phyloP scores from a whole-genome alignment of 73 alveolate species.

The Uronychia setigera region DNA sequence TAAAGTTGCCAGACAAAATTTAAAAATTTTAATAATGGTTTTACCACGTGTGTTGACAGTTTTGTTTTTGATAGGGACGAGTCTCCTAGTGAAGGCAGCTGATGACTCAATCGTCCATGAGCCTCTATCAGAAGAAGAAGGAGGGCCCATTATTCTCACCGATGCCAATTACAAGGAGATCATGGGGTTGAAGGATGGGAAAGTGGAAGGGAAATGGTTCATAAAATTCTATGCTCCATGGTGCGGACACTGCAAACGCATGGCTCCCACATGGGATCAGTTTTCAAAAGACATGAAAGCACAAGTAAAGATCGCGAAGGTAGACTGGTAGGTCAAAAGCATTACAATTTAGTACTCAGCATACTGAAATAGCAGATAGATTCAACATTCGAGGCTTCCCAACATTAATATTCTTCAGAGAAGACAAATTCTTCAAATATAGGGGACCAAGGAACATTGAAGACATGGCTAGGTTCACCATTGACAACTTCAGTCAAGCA shows the following conservation, averaged over 20 bases:
- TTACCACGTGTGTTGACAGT: too few relatives aligned
- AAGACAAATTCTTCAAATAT: slow-evolving; percentile 19
- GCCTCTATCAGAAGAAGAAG: neutral
- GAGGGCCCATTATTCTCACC: neutral
- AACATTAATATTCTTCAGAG: slow-evolving; percentile 79
- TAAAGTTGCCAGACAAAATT: too few relatives aligned
- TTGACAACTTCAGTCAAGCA: neutral
- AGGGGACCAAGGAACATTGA: slow-evolving; percentile 6
- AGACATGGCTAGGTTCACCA: neutral
- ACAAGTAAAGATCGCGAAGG: slow-evolving; percentile 53
- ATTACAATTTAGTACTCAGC: neutral
- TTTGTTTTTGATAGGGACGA: too few relatives aligned
- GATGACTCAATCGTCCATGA: too few relatives aligned
- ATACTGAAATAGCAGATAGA: slow-evolving; percentile 76
- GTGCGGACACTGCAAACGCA: slow-evolving; percentile 81
- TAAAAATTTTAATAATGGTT: too few relatives aligned
- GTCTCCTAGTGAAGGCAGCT: too few relatives aligned
- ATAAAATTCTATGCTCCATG: slow-evolving; percentile 84
- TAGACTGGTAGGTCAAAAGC: slow-evolving; percentile 25
- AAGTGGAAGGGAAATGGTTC: slow-evolving; percentile 52
- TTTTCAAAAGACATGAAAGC: slow-evolving; percentile 57
- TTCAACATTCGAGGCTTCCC: slow-evolving; percentile 93
- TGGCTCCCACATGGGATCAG: slow-evolving; percentile 79
- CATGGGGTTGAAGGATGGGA: neutral
- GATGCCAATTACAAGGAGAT: neutral